These are phyloP conservation scores for Starmerella apicola DNA, from an alignment of 805 yeast genomes.

Conservation along the genomic window DNA sequence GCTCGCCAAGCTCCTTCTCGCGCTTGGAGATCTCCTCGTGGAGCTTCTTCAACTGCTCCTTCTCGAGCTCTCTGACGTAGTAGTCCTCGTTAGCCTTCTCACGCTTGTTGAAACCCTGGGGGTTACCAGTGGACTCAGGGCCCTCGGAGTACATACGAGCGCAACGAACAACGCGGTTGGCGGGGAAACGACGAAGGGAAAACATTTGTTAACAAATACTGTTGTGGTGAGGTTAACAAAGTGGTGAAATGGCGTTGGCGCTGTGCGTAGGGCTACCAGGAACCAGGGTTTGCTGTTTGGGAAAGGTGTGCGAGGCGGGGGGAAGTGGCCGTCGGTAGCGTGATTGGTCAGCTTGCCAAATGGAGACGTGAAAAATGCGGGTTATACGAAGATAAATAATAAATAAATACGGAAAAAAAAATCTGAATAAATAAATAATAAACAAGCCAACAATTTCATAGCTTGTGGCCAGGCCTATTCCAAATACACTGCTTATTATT, in stretches of 20 bases:
- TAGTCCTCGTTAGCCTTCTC: constrained; percentile 89
- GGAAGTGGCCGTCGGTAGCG: too few species aligned
- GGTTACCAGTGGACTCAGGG: constrained; percentile 23
- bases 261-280: too few species aligned
- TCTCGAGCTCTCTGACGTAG: constrained; percentile 79
- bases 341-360: too few species aligned
- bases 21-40: constrained; percentile 24
- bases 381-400: neutral
- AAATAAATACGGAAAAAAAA: neutral
- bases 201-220: constrained; percentile 6
- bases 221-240: too few species aligned
- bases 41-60: constrained; percentile 60
- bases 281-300: too few species aligned
- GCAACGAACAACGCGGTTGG: constrained; percentile 6
- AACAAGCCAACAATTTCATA: too few species aligned
- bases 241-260: too few species aligned
- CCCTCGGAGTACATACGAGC: constrained; percentile 16
- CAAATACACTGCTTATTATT: too few species aligned
- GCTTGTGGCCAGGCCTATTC: too few species aligned
- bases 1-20: constrained; percentile 23
- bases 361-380: too few species aligned
- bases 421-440: neutral
- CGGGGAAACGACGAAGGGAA: constrained; percentile 11
- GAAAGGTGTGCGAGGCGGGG: too few species aligned
- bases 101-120: constrained; percentile 67